Percentiles rank a stretch among this genome's conserved stretches.
phyloP scores from a whole-genome alignment of 2,329 filamentous ascomycete species.

The Neopestalotiopsis rosae region DNA sequence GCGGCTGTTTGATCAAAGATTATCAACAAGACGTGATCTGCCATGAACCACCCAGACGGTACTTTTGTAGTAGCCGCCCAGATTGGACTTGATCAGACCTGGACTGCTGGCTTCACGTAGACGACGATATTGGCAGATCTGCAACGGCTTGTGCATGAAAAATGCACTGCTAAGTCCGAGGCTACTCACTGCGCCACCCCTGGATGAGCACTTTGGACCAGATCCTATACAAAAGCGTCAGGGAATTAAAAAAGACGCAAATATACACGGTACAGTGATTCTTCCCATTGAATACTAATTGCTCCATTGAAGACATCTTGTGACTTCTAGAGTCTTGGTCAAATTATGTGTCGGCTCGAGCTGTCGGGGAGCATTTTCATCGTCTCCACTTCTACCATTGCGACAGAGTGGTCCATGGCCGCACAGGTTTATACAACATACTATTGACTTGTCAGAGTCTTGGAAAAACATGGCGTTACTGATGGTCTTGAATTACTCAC shows the following conservation, averaged over 20 bases:
- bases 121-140: background rate
- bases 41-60: background rate
- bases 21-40: background rate
- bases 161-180: background rate
- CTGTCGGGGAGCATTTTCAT: background rate
- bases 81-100: constrained; percentile 21
- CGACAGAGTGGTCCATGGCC: background rate
- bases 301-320: no score
- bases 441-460: background rate
- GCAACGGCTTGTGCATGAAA: background rate
- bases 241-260: background rate
- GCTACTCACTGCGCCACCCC: background rate
- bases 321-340: background rate
- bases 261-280: background rate
- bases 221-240: background rate
- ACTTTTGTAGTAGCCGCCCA: constrained; percentile 12
- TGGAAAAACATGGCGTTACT: no score
- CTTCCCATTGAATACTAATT: no score
- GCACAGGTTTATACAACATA: background rate
- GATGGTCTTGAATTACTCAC: constrained; percentile 31
- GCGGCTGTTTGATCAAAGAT: background rate
- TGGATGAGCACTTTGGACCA: background rate
- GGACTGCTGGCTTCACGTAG: constrained; percentile 12
- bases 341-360: background rate
- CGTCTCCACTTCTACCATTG: background rate